Evolutionary conservation across 176 grass and related monocot species (phyloP), one percentile per base, ranked within the genome.

Genomic region (Triticum monococcum): DNA sequence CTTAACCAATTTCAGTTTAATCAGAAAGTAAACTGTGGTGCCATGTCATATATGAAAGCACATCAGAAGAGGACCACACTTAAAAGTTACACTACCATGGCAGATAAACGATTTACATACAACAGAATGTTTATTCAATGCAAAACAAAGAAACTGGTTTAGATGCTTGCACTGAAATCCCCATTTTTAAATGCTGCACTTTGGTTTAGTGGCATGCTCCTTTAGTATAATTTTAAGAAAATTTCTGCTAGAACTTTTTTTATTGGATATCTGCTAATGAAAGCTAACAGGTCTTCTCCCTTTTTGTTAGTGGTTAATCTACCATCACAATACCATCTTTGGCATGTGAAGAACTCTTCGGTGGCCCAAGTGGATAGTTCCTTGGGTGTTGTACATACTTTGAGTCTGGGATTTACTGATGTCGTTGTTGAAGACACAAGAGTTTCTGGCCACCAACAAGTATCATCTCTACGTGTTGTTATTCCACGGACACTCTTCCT

Each of bases 391-490:
- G 87, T 85, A 77, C 84, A 79, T 88, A 81, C 91, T 26, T 84
- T 94, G 80, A 87, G 63, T 91, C 84, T 98, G 41, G 96, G 96
- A 68, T 86, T 84, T 74, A 92, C 91, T 41, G 73, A 96, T 79
- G 76, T 98, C 64, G 56, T 98, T 88, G 93, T 98, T 77, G 88
- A 98, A 91, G 93, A 98, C 30, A 84, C 83, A 87, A 92, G 96
- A 86, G 84, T 98, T 88, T 91, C 88, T 84, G 91, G 91, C 86
- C 96, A 98, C 86, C 67, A 89, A 76, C 96, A 95, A 89, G 86
- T 91, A 79, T 95, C 93, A 43, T 85, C 93, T 89, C 59, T 98
- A 68, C 93, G 95, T 82, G 91, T 98, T 86, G 96, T 98, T 87
- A 86, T 92, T 80, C 96, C 93, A 75, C 48, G 63, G 17, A 87